A percentile compares a stretch with the other conserved stretches of the same genome.
These are phyloP conservation scores for Avena atlantica DNA, from an alignment of 176 grass and related monocot species.

Conservation along the genomic window DNA sequence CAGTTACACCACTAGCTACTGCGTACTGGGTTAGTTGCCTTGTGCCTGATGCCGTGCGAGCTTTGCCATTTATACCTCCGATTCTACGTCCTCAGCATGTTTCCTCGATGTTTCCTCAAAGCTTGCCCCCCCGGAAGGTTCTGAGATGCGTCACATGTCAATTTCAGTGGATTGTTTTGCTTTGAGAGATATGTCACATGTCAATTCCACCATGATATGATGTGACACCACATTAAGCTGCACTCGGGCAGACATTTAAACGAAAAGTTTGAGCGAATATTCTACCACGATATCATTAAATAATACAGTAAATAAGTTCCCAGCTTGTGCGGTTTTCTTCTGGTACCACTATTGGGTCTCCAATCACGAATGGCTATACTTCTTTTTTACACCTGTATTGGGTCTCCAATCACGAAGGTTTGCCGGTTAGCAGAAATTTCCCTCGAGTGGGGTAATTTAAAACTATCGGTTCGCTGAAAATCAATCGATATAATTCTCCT, in stretches of 20 bases:
- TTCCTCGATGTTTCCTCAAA: conserved; percentile 49
- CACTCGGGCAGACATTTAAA: conserved; percentile 20
- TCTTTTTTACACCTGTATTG: neutral
- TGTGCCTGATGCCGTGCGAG: conserved; percentile 12
- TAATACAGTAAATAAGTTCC: conserved; percentile 2
- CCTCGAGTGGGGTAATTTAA: neutral
- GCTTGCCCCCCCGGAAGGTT: conserved; percentile 46
- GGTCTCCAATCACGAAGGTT: neutral
- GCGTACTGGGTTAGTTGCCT: conserved; percentile 1
- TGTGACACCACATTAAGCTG: neutral
- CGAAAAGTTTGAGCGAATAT: conserved; percentile 1
- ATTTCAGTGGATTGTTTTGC: conserved; percentile 35
- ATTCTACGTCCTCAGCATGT: neutral
- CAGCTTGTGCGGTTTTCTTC: neutral
- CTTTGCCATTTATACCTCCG: conserved; percentile 45
- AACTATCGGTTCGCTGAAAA: neutral
- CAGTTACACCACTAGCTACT: neutral
- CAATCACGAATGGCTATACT: neutral
- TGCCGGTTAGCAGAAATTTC: neutral
- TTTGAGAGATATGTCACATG: conserved; percentile 48
- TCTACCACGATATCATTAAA: neutral
- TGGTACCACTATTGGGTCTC: neutral
- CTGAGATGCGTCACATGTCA: conserved; percentile 53
- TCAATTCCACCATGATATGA: conserved; percentile 38
- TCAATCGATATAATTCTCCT: neutral